Evolutionary conservation across 208 protist genomes (phyloP).

Genomic region (Leishmania tarentolae): DNA sequence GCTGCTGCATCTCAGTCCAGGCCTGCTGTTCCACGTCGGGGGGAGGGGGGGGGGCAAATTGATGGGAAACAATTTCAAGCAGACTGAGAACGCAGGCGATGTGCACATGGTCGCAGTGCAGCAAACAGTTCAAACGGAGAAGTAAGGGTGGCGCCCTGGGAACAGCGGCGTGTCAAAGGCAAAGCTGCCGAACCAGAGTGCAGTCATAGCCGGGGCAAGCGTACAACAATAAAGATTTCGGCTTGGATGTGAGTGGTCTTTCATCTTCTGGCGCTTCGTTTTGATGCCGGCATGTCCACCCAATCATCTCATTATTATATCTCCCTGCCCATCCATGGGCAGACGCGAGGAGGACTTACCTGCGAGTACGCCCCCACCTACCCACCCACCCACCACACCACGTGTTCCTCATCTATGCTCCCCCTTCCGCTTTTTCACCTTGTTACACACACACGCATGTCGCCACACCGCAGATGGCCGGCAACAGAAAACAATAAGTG

Average conservation of each 20-base stretch:
- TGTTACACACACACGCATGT: too few species aligned
- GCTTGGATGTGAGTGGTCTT: not conserved
- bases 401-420: not conserved
- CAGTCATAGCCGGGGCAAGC: not conserved
- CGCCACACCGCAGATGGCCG: not conserved
- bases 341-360: not conserved
- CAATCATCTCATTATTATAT: not conserved
- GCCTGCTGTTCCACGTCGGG: too few species aligned
- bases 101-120: too few species aligned
- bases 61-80: too few species aligned
- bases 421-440: not conserved
- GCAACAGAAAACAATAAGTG: not conserved
- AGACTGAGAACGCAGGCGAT: too few species aligned
- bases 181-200: not conserved
- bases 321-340: not conserved
- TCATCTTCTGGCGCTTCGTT: not conserved
- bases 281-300: not conserved
- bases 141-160: not conserved
- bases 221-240: not conserved
- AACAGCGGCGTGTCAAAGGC: not conserved
- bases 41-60: too few species aligned
- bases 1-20: too few species aligned
- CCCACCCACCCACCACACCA: too few species aligned
- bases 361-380: not conserved
- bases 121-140: not conserved